Conservation (phyloP, 1,284 basidiomycete species). For the Sutorius eximius region DNA sequence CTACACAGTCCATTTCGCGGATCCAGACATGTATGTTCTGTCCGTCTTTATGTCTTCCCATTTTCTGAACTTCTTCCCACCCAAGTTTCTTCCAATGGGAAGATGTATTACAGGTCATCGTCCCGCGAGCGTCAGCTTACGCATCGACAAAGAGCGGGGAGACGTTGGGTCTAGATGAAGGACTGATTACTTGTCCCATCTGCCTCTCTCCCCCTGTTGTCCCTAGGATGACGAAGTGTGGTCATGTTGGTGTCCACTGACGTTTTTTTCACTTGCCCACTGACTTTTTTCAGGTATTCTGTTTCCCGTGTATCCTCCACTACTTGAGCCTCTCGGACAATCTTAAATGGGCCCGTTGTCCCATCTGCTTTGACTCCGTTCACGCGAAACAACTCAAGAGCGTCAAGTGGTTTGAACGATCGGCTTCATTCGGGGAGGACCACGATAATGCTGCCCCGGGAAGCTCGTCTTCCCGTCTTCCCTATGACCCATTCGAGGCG, state of each 20-base stretch:
- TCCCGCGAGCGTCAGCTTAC: constrained; percentile 74
- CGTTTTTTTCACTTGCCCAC: constrained; percentile 14
- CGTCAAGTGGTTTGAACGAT: constrained; percentile 79
- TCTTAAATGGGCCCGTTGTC: constrained; percentile 85
- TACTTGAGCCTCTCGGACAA: constrained; percentile 85
- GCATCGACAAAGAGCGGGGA: constrained; percentile 51
- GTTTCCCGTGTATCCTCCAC: constrained; percentile 90
- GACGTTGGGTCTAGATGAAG: constrained; percentile 47
- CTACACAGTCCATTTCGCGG: constrained; percentile 93
- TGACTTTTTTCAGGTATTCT: constrained; percentile 63
- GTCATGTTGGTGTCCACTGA: constrained; percentile 71
- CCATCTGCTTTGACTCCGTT: constrained; percentile 94
- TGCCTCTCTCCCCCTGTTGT: constrained; percentile 90
- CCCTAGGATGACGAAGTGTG: constrained; percentile 96
- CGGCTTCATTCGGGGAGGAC: constrained; percentile 38
- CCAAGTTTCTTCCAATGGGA: constrained; percentile 89
- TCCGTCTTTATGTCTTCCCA: background rate
- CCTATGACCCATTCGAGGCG: constrained; percentile 22
- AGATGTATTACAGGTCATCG: constrained; percentile 94
- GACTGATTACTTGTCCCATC: constrained; percentile 85
- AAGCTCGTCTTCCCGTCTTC: constrained; percentile 49
- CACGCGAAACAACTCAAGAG: constrained; percentile 90
- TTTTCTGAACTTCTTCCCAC: constrained; percentile 10
- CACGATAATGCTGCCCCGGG: constrained; percentile 37
- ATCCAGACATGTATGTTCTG: constrained; percentile 82